Percentiles rank a stretch among this genome's conserved stretches.
These are phyloP conservation scores for Dalbergia oliveri DNA, from an alignment of 306 rosid species.

Conservation along the genomic window DNA sequence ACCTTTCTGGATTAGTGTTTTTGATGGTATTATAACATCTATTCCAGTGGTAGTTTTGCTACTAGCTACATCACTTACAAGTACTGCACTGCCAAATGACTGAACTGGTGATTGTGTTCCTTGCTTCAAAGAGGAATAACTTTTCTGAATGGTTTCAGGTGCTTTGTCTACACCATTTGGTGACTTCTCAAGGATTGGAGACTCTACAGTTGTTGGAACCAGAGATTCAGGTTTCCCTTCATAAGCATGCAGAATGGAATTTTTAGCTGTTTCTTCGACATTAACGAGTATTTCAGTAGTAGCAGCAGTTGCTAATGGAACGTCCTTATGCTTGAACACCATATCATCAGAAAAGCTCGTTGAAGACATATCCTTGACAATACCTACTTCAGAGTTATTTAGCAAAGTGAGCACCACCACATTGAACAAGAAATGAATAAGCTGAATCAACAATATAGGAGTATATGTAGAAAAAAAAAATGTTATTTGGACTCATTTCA, in stretches of 20 bases:
- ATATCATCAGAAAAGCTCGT: conserved; percentile 34
- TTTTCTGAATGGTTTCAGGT: conserved; percentile 28
- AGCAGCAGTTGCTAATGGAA: conserved; percentile 30
- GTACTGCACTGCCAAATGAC: conserved; percentile 34
- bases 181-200: conserved; percentile 16
- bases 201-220: conserved; percentile 31
- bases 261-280: conserved; percentile 35
- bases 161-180: conserved; percentile 33
- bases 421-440: conserved; percentile 30
- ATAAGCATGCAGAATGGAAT: conserved; percentile 11
- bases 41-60: conserved; percentile 4
- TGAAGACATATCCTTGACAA: conserved; percentile 30
- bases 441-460: not conserved
- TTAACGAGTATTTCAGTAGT: conserved; percentile 32
- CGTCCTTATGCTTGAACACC: conserved; percentile 20
- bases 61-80: conserved; percentile 39
- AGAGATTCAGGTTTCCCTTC: conserved; percentile 34
- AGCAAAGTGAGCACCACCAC: conserved; percentile 24
- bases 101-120: conserved; percentile 34
- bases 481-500: too few relatives aligned
- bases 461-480: not conserved
- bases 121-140: conserved; percentile 35
- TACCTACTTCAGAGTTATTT: conserved; percentile 37
- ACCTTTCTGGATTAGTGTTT: conserved; percentile 34
- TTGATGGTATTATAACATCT: conserved; percentile 38